These are phyloP conservation scores for Backusella liffmaniae DNA, from an alignment of 192 early-diverging fungal species.

Conservation along the genomic window DNA sequence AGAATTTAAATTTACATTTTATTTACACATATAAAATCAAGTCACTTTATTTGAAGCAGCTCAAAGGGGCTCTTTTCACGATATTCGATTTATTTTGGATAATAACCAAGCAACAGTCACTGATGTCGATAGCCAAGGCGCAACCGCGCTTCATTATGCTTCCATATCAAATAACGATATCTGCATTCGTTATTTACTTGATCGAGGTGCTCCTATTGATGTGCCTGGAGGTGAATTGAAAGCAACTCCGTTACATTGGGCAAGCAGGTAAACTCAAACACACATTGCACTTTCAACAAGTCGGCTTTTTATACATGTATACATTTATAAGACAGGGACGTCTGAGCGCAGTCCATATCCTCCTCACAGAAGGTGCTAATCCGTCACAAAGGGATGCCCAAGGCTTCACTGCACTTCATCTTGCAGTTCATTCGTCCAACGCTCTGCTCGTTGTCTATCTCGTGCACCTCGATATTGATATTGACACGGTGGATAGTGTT, in stretches of 20 bases:
- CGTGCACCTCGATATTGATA: constrained; percentile 64
- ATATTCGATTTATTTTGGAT: constrained; percentile 58
- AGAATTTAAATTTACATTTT: neutral
- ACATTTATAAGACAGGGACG: constrained; percentile 60
- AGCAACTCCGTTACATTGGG: constrained; percentile 95
- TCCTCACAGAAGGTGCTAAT: constrained; percentile 79
- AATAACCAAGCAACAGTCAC: constrained; percentile 43
- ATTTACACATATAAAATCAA: neutral
- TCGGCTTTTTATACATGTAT: too few species aligned
- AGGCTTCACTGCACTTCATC: constrained; percentile 89
- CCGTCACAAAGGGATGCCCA: constrained; percentile 72
- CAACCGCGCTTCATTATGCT: constrained; percentile 85
- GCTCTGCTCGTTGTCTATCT: constrained; percentile 75
- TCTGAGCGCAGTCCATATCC: constrained; percentile 66
- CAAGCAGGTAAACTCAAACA: constrained; percentile 54
- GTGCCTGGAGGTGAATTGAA: constrained; percentile 68
- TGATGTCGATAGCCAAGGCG: constrained; percentile 65
- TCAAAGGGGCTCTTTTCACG: constrained; percentile 63
- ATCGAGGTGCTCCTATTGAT: constrained; percentile 76
- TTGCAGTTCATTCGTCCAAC: constrained; percentile 83
- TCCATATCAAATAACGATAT: constrained; percentile 71
- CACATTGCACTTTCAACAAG: neutral
- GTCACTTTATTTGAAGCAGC: constrained; percentile 66
- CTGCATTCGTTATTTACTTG: constrained; percentile 74
- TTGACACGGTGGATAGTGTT: constrained; percentile 71